Evolutionary conservation across 768 basidiomycete genomes (phyloP).

Genomic region (Podaxis sp.): DNA sequence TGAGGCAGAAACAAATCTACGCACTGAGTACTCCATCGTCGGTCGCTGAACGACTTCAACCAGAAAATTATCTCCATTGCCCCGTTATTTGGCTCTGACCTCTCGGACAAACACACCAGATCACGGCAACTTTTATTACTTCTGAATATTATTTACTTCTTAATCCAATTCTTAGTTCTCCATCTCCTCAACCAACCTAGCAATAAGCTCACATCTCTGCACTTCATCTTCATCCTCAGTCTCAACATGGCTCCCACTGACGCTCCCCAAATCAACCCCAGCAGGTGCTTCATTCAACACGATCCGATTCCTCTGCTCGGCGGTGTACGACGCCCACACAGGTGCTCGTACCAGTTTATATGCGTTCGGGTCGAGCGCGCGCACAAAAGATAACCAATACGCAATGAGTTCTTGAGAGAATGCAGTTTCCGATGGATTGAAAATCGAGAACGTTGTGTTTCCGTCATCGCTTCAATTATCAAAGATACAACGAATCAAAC

Average conservation of each 20-base stretch:
- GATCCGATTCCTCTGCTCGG: conserved; percentile 33
- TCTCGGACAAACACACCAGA: not conserved
- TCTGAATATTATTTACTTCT: too few species aligned
- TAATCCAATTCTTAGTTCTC: conserved; percentile 29
- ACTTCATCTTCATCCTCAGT: conserved; percentile 33
- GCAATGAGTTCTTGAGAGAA: conserved; percentile 62
- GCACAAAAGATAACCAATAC: conserved; percentile 69
- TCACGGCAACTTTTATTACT: not conserved
- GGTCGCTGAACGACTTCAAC: not conserved
- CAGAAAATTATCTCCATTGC: not conserved
- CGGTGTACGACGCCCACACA: conserved; percentile 43
- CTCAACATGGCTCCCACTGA: conserved; percentile 44
- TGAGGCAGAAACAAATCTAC: conserved; percentile 14
- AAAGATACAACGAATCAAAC: not conserved
- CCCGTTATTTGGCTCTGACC: not conserved
- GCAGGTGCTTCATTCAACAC: conserved; percentile 41
- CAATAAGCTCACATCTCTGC: conserved; percentile 37
- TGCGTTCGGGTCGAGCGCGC: conserved; percentile 54
- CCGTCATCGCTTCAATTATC: conserved; percentile 44
- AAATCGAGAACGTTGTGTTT: conserved; percentile 45
- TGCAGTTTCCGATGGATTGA: conserved; percentile 44
- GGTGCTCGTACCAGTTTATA: conserved; percentile 54
- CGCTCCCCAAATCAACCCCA: conserved; percentile 24
- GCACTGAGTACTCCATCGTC: conserved; percentile 29
- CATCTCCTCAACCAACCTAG: conserved; percentile 30